A percentile compares a stretch with the other conserved stretches of the same genome.
Evolutionary conservation across 2,329 filamentous ascomycete genomes (phyloP).

Genomic region (Xylariaceae sp.): DNA sequence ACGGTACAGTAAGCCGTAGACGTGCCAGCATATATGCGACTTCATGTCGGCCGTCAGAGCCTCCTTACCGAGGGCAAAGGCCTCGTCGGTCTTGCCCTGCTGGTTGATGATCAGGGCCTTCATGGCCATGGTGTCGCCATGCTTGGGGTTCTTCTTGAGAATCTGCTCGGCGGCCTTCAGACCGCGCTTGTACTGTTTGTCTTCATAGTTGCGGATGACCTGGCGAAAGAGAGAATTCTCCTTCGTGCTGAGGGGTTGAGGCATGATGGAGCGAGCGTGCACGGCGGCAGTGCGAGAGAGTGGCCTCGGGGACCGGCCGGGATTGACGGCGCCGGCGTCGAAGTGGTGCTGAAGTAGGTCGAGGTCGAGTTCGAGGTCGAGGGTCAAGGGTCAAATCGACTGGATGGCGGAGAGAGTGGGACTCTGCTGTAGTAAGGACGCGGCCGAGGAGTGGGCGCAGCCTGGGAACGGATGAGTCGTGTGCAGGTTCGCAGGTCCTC

Average conservation of each 20-base stretch:
- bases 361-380: no score
- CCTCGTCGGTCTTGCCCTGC: slow-evolving; percentile 86
- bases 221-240: slow-evolving; percentile 91
- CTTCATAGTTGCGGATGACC: slow-evolving; percentile 92
- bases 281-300: no score
- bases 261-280: no score
- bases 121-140: slow-evolving; percentile 98
- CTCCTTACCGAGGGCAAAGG: slow-evolving; percentile 85
- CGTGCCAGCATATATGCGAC: slow-evolving; percentile 98
- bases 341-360: no score
- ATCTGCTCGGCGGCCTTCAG: slow-evolving; percentile 96
- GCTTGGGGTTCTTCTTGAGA: slow-evolving; percentile 85
- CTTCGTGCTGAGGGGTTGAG: slow-evolving; percentile 71
- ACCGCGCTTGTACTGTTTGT: slow-evolving; percentile 94
- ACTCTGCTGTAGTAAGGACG: no score
- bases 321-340: no score
- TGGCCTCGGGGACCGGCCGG: no score
- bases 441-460: no score
- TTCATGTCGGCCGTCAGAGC: slow-evolving; percentile 96
- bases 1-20: slow-evolving; percentile 90
- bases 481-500: no score
- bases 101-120: slow-evolving; percentile 95
- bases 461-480: no score
- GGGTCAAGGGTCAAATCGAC: no score
- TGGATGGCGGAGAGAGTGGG: no score